Base-by-base conservation (phyloP, 768 basidiomycete genomes). In the Lactifluus volemus region DNA sequence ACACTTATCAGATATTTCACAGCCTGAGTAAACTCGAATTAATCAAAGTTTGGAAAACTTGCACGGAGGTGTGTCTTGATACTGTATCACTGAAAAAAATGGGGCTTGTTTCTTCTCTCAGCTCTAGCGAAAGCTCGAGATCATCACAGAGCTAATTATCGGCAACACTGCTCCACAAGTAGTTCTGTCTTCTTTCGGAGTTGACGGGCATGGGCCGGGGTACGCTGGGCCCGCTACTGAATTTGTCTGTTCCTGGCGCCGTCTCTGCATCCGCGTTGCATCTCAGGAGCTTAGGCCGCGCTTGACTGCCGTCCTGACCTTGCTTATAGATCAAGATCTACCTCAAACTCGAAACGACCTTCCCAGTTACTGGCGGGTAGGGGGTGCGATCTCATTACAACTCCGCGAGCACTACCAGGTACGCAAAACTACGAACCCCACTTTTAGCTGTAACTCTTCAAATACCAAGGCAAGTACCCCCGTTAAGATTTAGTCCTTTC, bases 371-470 rank as follows among this genome's bases (percentile, higher is more conserved):
- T 36, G 36, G 41, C 38, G 36, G 19, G 34, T 19, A 29, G 45
- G n/a, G n/a, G 30, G 47, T 25, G 17, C n/a, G 47, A 42, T 53
- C 45, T 58, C 61, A 41, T 45, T 32, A 19, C 5, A 61, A 57
- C 60, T 61, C 60, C 60, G 60, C 60, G 60, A 61, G 45, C 44
- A 45, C 38, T 7, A 38, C 38, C 60, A 61, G 60, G 60, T 47
- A 61, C 55, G 30, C 32, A 32, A 34, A 15, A 36, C 47, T n/a
- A 30, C 52, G 51, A 14, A 63, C 61, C 61, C 61, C 52, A 58
- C 57, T 58, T 63, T 63, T 54, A 11, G 25, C 25, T 25, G 25
- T 25, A 25, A 30, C 41, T 12, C 52, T 54, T 63, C 61, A 63
- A 63, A 63, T 63, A 58, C 25, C 44, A 52, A 39, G 50, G 36